Evolutionary conservation across 2,329 filamentous ascomycete species (phyloP), one percentile per base, ranked within the genome.

Genomic region (Xylaria sp.): DNA sequence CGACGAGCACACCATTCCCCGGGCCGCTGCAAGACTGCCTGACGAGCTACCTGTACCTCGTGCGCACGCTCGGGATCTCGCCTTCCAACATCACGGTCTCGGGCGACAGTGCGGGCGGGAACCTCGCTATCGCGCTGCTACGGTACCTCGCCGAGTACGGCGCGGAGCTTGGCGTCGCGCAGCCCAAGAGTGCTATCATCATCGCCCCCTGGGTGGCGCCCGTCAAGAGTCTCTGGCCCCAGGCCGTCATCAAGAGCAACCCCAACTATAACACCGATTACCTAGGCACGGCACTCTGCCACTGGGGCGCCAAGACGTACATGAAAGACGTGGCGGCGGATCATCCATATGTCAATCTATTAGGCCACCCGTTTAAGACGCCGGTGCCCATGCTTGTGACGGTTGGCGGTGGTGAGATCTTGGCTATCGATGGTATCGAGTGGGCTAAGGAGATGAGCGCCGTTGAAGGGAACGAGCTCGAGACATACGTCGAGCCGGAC

Each of bases 361-460:
- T 76, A 7, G 73, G 70, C 6, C 64, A 72, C 32, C 68, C 75
- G 3, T 77, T 78, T 58, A 39, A 61, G 2, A 73, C 69, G 5
- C 60, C 68, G 0, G 72, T 75, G 12, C 75, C 74, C 2, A 67
- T 77, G 14, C 66, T 76, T 17, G 69, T 72, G 12, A 78, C 62
- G 19, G 21, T 65, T 4, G 75, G 74, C 24, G 55, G 57, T 0
- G 69, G 67, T 6, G 75, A 78, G 69, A 74, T 82, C 1, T 74
- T 82, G 48, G 77, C 77, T 70, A 67, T 77, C 11, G 79, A 80
- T 7, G 76, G 76, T 8, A 84, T 85, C 32, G 88, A 85, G 76
- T 92, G 90, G 90, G 86, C 91, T 53, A 88, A 69, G 21, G 73
- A 75, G 64, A 78, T 77, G 76, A n/a, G 47, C 4, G 30, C 54